A percentile compares a stretch with the other conserved stretches of the same genome.
Conservation (phyloP, 352 stramenopile species). For the Phytophthora foliorum region DNA sequence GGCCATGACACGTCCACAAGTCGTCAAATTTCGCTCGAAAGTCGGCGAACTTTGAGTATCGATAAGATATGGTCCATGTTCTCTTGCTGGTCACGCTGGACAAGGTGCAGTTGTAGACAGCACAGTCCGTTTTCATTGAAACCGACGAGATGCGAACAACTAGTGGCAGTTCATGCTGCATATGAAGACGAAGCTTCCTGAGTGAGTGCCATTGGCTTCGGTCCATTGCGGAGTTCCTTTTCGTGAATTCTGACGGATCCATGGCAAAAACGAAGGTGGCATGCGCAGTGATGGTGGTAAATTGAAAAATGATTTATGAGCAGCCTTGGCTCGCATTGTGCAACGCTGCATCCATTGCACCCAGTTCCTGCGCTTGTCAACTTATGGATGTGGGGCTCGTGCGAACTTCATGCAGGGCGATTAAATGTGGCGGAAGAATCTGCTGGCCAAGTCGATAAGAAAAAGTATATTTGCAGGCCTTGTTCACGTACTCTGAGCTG, state of each 20-base stretch:
- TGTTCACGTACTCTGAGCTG: too few species aligned
- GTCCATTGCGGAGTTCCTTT: not conserved
- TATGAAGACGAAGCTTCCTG: conserved; percentile 37
- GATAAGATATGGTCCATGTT: conserved; percentile 52
- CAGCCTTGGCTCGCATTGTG: too few species aligned
- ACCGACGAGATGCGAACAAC: conserved; percentile 43
- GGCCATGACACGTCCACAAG: conserved; percentile 50
- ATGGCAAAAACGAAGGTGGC: not conserved
- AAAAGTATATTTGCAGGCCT: too few species aligned
- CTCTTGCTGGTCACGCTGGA: conserved; percentile 44
- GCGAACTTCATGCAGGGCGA: not conserved
- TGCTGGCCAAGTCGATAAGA: too few species aligned
- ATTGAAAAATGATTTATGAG: not conserved
- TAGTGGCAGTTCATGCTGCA: conserved; percentile 41
- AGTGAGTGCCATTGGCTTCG: conserved; percentile 17
- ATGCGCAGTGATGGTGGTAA: not conserved
- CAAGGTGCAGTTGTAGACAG: conserved; percentile 48
- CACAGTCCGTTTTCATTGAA: conserved; percentile 40
- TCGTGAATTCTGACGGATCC: not conserved
- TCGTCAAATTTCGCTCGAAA: conserved; percentile 55
- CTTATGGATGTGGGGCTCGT: too few species aligned
- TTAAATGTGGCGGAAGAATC: too few species aligned
- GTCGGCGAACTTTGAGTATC: conserved; percentile 59
- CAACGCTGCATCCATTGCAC: not conserved
- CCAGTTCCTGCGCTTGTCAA: not conserved